These are phyloP conservation scores for Bisporella sp. DNA, from an alignment of 2,329 filamentous ascomycete genomes.

Conservation along the genomic window DNA sequence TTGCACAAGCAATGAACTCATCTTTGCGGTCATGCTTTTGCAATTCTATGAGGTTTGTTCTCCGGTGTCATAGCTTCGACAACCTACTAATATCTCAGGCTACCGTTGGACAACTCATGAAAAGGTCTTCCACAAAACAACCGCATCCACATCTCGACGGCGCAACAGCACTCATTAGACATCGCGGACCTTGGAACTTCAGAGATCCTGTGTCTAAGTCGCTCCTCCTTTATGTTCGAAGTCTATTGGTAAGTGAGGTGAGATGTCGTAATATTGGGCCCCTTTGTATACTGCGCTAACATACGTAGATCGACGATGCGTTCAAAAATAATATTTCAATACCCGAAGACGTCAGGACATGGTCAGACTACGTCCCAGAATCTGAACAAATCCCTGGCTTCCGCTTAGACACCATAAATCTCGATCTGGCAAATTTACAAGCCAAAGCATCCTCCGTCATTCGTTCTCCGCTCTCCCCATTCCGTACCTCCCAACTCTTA, in stretches of 20 bases:
- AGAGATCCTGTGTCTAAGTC: background rate
- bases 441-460: background rate
- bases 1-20: slow-evolving; percentile 4
- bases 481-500: background rate
- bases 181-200: slow-evolving; percentile 4
- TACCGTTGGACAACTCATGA: too few relatives aligned
- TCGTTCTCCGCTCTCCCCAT: background rate
- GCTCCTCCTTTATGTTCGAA: slow-evolving; percentile 2
- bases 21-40: slow-evolving; percentile 5
- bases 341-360: background rate
- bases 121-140: background rate
- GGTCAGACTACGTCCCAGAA: background rate
- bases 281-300: background rate
- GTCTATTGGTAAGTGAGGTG: slow-evolving; percentile 2
- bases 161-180: slow-evolving; percentile 8
- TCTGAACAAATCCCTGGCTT: background rate
- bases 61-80: too few relatives aligned
- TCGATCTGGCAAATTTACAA: slow-evolving; percentile 5
- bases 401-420: slow-evolving; percentile 3
- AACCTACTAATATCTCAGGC: too few relatives aligned
- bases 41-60: slow-evolving; percentile 7
- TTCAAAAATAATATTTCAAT: background rate
- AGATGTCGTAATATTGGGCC: background rate
- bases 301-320: slow-evolving; percentile 1
- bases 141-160: slow-evolving; percentile 4